Evolutionary conservation across 352 stramenopile genomes (phyloP).

Genomic region (Stramenopiles sp.): DNA sequence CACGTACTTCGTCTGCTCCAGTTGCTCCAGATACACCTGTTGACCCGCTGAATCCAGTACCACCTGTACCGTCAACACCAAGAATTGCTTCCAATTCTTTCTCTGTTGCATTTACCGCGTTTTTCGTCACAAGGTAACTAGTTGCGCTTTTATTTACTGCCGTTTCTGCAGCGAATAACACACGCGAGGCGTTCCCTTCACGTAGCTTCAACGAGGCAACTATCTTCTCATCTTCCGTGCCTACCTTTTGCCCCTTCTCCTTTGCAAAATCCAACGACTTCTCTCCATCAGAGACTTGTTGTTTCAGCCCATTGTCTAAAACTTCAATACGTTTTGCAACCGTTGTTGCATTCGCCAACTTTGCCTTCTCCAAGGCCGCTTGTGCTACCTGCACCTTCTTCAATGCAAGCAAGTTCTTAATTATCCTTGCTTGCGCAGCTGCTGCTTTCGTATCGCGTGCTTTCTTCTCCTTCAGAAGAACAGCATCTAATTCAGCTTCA

Average conservation of each 20-base stretch:
- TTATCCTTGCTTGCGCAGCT: neutral
- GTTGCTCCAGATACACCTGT: neutral
- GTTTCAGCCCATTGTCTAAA: neutral
- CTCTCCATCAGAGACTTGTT: neutral
- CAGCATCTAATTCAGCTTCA: neutral
- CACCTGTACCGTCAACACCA: neutral
- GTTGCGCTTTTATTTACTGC: neutral
- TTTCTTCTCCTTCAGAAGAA: neutral
- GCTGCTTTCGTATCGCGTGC: neutral
- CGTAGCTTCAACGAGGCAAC: neutral
- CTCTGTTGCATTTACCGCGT: neutral
- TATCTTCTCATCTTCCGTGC: neutral
- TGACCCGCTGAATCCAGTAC: neutral
- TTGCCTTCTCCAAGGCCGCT: conserved; percentile 8
- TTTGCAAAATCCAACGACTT: neutral
- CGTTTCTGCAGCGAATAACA: neutral
- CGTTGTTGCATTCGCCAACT: neutral
- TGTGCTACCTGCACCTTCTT: neutral
- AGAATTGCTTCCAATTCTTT: neutral
- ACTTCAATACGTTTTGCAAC: neutral
- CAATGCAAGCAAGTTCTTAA: neutral
- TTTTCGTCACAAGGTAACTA: neutral
- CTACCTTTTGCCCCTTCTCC: neutral
- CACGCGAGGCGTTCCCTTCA: neutral
- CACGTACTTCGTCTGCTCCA: neutral